Base-by-base conservation (phyloP, 345 rosid species). In the Psidium guajava region DNA sequence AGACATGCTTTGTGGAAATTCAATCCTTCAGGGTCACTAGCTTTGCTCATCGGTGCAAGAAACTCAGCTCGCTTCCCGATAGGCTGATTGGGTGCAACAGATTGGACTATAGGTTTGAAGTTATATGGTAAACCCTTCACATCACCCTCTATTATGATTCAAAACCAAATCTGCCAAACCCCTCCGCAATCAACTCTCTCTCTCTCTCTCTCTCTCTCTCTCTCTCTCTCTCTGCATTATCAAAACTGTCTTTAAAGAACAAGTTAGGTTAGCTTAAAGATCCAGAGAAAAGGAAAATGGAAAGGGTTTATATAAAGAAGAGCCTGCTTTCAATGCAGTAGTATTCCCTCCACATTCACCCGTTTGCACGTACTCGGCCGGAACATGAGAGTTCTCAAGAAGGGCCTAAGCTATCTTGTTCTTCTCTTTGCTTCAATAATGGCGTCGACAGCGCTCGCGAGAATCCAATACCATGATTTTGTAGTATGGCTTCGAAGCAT, bases 391-490 rank as follows among this genome's bases (percentile, higher is more conserved):
- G 82, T 27, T 74, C 54, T 64, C 50, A 18, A 84, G 86, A 69
- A 64, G 52, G 58, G 83, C 58, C 11, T 57, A n/a, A 59, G 82
- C 40, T 5, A 25, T 47, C 21, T 75, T 86, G 75, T 89, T 40
- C 49, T 93, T 54, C 85, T 95, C 85, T 89, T 87, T 5, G 36
- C 87, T 28, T 91, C 89, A 87, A 86, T 93, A 8, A 18, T 89
- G 58, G 24, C 87, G 83, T 85, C 77, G 21, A 25, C 87, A 0
- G 90, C 87, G 4, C 54, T 82, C 42, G 92, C 96, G 18, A 89
- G 90, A 90, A 83, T 87, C 88, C 99, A 93, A 69, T 81, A 88
- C 53, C 98, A 95, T 87, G 90, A 91, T 36, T 96, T 96, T 81
- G 90, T 95, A 59, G 99, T 95, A 94, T 36, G 96, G 88, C 47